Evolutionary conservation across 805 yeast genomes (phyloP).

Genomic region (Saitoella complicata): DNA sequence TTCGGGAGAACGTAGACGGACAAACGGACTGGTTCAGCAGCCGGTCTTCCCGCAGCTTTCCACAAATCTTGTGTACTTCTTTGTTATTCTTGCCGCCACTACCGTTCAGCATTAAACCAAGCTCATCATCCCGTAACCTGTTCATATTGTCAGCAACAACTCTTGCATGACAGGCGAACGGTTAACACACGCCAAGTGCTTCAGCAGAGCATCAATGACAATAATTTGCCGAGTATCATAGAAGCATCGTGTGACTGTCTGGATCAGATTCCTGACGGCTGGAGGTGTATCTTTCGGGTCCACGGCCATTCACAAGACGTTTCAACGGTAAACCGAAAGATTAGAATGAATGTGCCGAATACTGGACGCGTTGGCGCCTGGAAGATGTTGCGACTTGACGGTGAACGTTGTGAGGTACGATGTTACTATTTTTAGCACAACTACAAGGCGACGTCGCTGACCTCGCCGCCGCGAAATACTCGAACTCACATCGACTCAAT

Average conservation of each 20-base stretch:
- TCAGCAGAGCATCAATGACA: constrained; percentile 69
- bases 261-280: constrained; percentile 28
- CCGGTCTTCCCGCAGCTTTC: constrained; percentile 70
- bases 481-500: too few species aligned
- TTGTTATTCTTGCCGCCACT: constrained; percentile 56
- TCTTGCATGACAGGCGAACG: too few species aligned
- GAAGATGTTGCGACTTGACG: too few species aligned
- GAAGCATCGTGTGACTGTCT: constrained; percentile 74
- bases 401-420: too few species aligned
- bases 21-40: constrained; percentile 29
- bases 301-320: too few species aligned
- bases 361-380: too few species aligned
- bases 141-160: not conserved
- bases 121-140: constrained; percentile 70
- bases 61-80: constrained; percentile 69
- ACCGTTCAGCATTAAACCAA: constrained; percentile 42
- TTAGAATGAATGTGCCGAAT: too few species aligned
- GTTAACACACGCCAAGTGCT: constrained; percentile 60
- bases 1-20: constrained; percentile 4
- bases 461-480: too few species aligned
- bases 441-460: too few species aligned
- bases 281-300: too few species aligned
- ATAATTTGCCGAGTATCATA: constrained; percentile 71
- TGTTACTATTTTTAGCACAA: too few species aligned
- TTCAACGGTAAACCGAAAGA: too few species aligned